Evolutionary conservation across 257 asterid genomes (phyloP).

Genomic region (Plectranthus barbatus): DNA sequence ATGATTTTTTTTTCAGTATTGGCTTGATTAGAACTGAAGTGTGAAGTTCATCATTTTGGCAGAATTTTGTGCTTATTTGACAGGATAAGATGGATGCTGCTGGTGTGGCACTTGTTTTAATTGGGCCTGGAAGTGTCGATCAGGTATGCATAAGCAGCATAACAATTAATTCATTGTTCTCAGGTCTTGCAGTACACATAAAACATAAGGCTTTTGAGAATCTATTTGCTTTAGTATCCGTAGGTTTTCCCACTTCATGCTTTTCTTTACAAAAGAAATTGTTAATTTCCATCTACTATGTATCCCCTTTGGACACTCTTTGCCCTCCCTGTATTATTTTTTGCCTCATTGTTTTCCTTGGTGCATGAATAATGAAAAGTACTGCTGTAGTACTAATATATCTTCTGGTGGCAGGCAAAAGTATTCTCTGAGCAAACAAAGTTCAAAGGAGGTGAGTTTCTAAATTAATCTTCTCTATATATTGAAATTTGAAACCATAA

Average conservation of each 20-base stretch:
- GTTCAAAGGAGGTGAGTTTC: slow-evolving; percentile 78
- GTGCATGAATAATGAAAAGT: not conserved
- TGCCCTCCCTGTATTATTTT: too few relatives aligned
- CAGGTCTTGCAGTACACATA: too few relatives aligned
- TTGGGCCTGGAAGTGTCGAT: slow-evolving; percentile 92
- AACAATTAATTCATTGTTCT: not conserved
- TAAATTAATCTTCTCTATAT: not conserved
- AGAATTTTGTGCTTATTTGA: slow-evolving; percentile 20
- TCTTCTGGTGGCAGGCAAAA: slow-evolving; percentile 58
- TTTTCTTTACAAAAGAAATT: not conserved
- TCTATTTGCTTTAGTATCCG: not conserved
- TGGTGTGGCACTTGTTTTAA: slow-evolving; percentile 81
- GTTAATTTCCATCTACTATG: not conserved
- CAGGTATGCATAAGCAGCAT: slow-evolving; percentile 44
- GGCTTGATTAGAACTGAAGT: not conserved
- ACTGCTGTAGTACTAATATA: slow-evolving; percentile 7
- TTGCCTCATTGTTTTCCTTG: too few relatives aligned
- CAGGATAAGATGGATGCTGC: slow-evolving; percentile 94
- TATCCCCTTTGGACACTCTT: not conserved
- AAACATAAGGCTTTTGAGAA: not conserved
- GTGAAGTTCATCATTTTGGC: not conserved
- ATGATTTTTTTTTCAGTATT: not conserved
- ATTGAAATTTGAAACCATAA: not conserved
- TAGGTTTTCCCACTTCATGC: not conserved
- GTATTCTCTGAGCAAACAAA: slow-evolving; percentile 74